A percentile compares a stretch with the other conserved stretches of the same genome.
phyloP scores from a whole-genome alignment of 768 basidiomycete species.

The Boletus vinaceobasis region DNA sequence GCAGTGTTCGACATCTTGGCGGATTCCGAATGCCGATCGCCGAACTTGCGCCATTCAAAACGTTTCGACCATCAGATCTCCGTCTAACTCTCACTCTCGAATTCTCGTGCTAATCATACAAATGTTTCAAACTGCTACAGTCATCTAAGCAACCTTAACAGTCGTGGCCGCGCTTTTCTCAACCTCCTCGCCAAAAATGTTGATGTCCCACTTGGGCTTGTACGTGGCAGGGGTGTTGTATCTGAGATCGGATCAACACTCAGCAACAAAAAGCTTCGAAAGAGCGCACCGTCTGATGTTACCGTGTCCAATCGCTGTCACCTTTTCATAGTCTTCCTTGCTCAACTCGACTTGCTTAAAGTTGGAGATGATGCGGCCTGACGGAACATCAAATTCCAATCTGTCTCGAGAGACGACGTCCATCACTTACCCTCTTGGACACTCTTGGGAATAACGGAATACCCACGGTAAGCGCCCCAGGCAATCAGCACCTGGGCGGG shows the following conservation, averaged over 20 bases:
- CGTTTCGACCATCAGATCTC: background rate
- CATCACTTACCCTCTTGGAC: slow-evolving; percentile 51
- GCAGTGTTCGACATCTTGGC: background rate
- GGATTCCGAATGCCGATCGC: background rate
- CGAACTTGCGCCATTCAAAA: background rate
- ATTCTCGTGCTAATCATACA: slow-evolving; percentile 1
- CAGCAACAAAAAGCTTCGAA: background rate
- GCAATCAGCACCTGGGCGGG: slow-evolving; percentile 82
- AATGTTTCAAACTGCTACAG: background rate
- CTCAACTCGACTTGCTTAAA: slow-evolving; percentile 70
- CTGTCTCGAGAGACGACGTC: background rate
- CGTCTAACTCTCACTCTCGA: background rate
- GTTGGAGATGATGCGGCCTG: slow-evolving; percentile 68
- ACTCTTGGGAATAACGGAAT: slow-evolving; percentile 82
- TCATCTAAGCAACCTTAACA: slow-evolving; percentile 31
- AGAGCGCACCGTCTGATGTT: slow-evolving; percentile 34
- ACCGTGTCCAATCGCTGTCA: slow-evolving; percentile 37
- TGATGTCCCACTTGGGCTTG: slow-evolving; percentile 64
- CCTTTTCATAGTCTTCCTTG: slow-evolving; percentile 61
- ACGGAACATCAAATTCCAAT: background rate
- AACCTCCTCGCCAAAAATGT: slow-evolving; percentile 61
- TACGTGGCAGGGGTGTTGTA: slow-evolving; percentile 65
- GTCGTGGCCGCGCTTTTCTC: slow-evolving; percentile 41
- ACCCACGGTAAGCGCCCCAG: slow-evolving; percentile 74
- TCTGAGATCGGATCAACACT: background rate